phyloP scores from a whole-genome alignment of 306 rosid genomes.

The Gillenia trifoliata region DNA sequence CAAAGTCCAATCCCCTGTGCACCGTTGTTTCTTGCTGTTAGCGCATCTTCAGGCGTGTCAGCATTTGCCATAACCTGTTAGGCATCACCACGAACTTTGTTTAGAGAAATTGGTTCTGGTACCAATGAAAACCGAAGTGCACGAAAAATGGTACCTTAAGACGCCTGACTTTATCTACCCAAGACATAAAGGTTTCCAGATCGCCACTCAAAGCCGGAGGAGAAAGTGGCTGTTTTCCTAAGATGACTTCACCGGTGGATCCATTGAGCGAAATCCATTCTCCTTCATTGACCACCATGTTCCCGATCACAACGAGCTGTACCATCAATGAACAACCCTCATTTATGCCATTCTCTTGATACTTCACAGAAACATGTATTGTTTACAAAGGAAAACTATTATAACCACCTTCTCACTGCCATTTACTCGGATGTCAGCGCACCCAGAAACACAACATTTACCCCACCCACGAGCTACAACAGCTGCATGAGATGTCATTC shows the following conservation, averaged over 20 bases:
- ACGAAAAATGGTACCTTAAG: conserved; percentile 55
- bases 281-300: conserved; percentile 58
- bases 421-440: conserved; percentile 75
- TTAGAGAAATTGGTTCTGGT: conserved; percentile 4
- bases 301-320: conserved; percentile 60
- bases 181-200: conserved; percentile 83
- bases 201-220: conserved; percentile 88
- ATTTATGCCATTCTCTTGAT: conserved; percentile 7
- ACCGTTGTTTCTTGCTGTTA: conserved; percentile 76
- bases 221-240: conserved; percentile 80
- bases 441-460: conserved; percentile 93
- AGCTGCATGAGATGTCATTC: conserved; percentile 99
- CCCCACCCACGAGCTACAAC: conserved; percentile 99
- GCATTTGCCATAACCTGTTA: conserved; percentile 96
- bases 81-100: not conserved
- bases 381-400: not conserved
- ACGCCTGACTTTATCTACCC: conserved; percentile 84
- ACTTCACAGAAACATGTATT: not conserved
- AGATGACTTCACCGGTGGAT: conserved; percentile 89
- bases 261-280: conserved; percentile 97
- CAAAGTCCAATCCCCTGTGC: conserved; percentile 98
- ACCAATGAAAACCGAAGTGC: conserved; percentile 13
- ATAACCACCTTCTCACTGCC: conserved; percentile 56
- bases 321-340: conserved; percentile 10
- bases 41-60: conserved; percentile 94